Percentiles rank a stretch among this genome's conserved stretches.
Evolutionary conservation across 2,329 filamentous ascomycete genomes (phyloP).

Genomic region (Diaporthe eres): DNA sequence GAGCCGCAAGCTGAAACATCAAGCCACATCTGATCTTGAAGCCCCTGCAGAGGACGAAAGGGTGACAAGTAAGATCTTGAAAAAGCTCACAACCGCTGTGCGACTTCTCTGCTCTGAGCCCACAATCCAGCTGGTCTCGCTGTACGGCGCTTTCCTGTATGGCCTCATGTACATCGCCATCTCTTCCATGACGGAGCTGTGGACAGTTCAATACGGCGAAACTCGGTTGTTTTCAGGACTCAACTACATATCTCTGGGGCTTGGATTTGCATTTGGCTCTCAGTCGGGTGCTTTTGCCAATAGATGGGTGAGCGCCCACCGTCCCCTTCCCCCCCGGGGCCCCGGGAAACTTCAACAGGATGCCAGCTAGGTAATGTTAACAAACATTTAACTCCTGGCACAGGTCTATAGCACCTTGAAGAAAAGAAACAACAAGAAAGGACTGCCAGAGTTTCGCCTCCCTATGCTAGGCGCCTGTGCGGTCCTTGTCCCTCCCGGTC

Average conservation of each 20-base stretch:
- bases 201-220: background rate
- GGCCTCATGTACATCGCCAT: slow-evolving; percentile 29
- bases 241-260: slow-evolving; percentile 19
- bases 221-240: background rate
- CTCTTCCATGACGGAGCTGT: slow-evolving; percentile 23
- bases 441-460: slow-evolving; percentile 10
- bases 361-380: too few species aligned
- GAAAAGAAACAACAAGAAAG: background rate
- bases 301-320: background rate
- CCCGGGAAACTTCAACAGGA: too few species aligned
- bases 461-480: slow-evolving; percentile 7
- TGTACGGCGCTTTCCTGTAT: slow-evolving; percentile 11
- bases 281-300: slow-evolving; percentile 9
- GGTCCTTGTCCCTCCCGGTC: background rate
- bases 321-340: too few species aligned
- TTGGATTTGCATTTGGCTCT: slow-evolving; percentile 17
- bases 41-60: background rate
- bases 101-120: slow-evolving; percentile 22
- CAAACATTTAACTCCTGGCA: background rate
- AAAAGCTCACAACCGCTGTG: background rate
- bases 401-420: background rate
- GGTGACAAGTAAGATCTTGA: background rate
- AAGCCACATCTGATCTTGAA: too few species aligned
- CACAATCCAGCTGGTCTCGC: slow-evolving; percentile 13
- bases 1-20: background rate